These are phyloP conservation scores for Lasiodiplodia sp. DNA, from an alignment of 2,329 filamentous ascomycete species.

Conservation along the genomic window DNA sequence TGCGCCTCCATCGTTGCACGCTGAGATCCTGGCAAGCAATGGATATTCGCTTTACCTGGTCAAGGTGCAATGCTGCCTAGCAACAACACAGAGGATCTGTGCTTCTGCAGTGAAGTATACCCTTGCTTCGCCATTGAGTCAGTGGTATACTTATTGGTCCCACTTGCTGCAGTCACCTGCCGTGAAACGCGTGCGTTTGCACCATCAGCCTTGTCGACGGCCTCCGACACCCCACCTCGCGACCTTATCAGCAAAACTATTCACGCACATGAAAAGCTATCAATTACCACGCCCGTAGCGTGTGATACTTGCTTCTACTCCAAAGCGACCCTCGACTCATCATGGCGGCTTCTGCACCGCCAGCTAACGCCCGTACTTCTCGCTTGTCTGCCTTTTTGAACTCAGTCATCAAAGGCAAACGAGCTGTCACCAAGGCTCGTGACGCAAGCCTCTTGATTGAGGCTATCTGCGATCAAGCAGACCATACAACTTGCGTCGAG, in stretches of 20 bases:
- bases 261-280: not conserved
- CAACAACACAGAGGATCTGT: not conserved
- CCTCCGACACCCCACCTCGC: not conserved
- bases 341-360: not conserved
- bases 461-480: constrained; percentile 52
- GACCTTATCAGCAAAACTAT: not conserved
- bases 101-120: not conserved
- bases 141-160: too few relatives aligned
- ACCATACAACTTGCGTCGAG: constrained; percentile 51
- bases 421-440: constrained; percentile 45
- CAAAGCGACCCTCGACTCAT: not conserved
- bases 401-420: constrained; percentile 48
- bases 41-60: not conserved
- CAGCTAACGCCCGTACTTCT: constrained; percentile 35
- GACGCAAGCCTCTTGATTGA: constrained; percentile 59
- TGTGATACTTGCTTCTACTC: too few relatives aligned
- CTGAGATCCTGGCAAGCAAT: too few relatives aligned
- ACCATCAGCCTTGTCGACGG: not conserved
- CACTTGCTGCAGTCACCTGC: not conserved
- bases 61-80: not conserved
- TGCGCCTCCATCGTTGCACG: not conserved
- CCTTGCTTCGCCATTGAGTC: not conserved
- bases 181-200: constrained; percentile 4
- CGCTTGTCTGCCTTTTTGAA: constrained; percentile 51
- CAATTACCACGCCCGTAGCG: not conserved